Base-by-base conservation (phyloP, 1,284 basidiomycete genomes). In the Tausonia pullulans region DNA sequence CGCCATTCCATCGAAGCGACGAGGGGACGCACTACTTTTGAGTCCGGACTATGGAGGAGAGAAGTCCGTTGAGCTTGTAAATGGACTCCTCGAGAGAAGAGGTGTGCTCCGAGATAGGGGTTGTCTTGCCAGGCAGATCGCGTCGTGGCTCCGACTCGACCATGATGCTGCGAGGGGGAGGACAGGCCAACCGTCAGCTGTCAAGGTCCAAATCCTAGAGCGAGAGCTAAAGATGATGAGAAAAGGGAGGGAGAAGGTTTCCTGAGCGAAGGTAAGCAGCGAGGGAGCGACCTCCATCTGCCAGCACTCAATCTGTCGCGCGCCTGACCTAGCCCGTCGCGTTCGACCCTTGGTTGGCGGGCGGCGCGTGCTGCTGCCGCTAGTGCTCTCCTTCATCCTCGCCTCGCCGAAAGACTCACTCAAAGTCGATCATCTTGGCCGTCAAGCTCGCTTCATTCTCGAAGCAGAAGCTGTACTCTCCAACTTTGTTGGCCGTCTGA, bases 391-490 rank as follows among this genome's bases (percentile, higher is more conserved):
- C 27, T 27, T 27, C 27, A 27, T 27, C 27, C 27, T 27, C 27
- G 27, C 27, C 27, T 27, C 27, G 27, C 27, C 27, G 27, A 27
- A 49, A 10, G 16, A 73, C 76, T 70, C 64, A 77, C 76, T 96
- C 93, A 75, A 97, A 95, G 78, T 97, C 94, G 70, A 98, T 81
- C 64, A 96, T 82, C 77, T 97, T 96, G 78, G 92, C 80, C 79
- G 87, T 87, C 69, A 93, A 81, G 4, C 88, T 90, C 8, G 87
- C 90, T 84, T 95, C 90, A 77, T 98, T 99, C 74, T 93, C 88
- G 75, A 99, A 97, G 79, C 96, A 99, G 79, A 99, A 98, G 3
- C 91, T 80, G 78, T 98, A 98, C 81, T 99, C 96, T 71, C 95
- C 95, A 64, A 87, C 46, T 0, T 58, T 60, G 48, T 66, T 66